These are phyloP conservation scores for Fusarium pseudocircinatum DNA, from an alignment of 2,329 filamentous ascomycete species.

Conservation along the genomic window DNA sequence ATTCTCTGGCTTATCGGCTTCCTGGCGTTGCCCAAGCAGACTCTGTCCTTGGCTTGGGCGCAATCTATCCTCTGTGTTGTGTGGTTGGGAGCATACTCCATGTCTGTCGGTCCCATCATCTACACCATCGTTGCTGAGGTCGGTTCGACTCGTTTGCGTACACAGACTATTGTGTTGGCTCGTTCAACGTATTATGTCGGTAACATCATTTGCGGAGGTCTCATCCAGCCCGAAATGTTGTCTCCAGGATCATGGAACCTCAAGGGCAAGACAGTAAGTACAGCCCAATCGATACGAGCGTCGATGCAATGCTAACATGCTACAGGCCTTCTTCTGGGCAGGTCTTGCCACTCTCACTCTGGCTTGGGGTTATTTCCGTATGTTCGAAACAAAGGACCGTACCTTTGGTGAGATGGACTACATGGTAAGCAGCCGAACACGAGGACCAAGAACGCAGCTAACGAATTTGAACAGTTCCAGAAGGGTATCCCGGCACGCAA, in stretches of 20 bases:
- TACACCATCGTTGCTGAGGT: conserved; percentile 57
- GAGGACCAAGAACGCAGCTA: conserved; percentile 1
- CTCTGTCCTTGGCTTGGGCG: conserved; percentile 49
- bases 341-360: conserved; percentile 49
- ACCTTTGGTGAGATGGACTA: conserved; percentile 58
- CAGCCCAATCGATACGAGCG: background rate
- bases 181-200: conserved; percentile 52
- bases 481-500: conserved; percentile 51
- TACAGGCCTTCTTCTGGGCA: conserved; percentile 56
- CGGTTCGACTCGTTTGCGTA: conserved; percentile 54
- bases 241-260: conserved; percentile 53
- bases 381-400: conserved; percentile 57
- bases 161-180: conserved; percentile 55
- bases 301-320: conserved; percentile 4
- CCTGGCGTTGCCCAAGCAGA: conserved; percentile 51
- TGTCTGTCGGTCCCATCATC: conserved; percentile 56
- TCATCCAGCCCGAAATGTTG: conserved; percentile 52
- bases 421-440: conserved; percentile 44
- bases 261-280: conserved; percentile 51
- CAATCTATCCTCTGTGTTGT: conserved; percentile 55
- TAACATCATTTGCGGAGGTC: conserved; percentile 53
- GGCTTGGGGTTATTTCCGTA: conserved; percentile 55
- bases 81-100: conserved; percentile 56
- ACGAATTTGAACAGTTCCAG: conserved; percentile 44
- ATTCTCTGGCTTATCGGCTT: conserved; percentile 57